Conservation (phyloP, 2,329 filamentous ascomycete species). For the Colletotrichum nymphaeae region DNA sequence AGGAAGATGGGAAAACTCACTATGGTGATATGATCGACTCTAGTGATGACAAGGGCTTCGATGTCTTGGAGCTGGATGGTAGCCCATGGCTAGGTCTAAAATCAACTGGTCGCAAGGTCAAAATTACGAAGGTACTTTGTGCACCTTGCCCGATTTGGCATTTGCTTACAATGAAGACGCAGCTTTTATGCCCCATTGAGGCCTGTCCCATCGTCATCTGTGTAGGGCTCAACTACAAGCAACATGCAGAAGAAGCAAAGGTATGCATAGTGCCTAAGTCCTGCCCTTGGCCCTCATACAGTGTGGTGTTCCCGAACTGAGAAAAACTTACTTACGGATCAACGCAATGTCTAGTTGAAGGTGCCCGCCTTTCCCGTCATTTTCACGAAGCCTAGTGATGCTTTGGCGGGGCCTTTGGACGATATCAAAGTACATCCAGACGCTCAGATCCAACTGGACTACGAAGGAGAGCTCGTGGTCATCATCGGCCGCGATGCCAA, state of each 20-base stretch:
- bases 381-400: neutral
- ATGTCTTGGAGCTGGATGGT: neutral
- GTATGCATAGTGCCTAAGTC: neutral
- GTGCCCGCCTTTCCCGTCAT: neutral
- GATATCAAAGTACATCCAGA: neutral
- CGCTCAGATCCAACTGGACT: neutral
- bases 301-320: neutral
- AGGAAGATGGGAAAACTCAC: neutral
- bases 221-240: neutral
- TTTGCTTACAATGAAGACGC: neutral
- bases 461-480: neutral
- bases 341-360: neutral
- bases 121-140: neutral
- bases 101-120: neutral
- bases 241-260: neutral
- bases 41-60: neutral
- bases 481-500: neutral
- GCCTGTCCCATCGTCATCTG: neutral
- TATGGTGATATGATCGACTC: neutral
- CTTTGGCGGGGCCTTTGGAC: neutral
- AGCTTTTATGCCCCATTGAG: neutral
- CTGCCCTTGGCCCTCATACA: neutral
- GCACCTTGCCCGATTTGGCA: neutral
- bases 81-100: neutral
- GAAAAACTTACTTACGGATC: neutral